Evolutionary conservation across 192 early-diverging fungal genomes (phyloP), one percentile per base, ranked within the genome.

Genomic region (Pilobolus umbonatus): DNA sequence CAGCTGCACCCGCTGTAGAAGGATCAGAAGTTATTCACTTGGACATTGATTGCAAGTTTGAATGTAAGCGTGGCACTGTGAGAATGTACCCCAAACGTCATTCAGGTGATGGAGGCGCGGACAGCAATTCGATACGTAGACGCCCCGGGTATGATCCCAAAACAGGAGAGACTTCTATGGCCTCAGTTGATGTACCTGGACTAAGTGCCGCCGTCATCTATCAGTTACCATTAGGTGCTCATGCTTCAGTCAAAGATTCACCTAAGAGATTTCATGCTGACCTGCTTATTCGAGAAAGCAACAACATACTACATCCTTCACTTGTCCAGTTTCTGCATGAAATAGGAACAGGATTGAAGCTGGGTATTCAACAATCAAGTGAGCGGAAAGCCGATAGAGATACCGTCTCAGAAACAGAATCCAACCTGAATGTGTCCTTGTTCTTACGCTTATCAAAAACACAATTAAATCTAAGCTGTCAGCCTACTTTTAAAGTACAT

Each of bases 401-500:
- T 39, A 11, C 64, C 17, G 7, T 31, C 34, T 17, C 76, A 14
- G 55, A 46, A 17, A 38, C 46, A 2, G 39, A 52, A 26, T 21
- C 60, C 19, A 77, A 42, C 54, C 65, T 82, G 21, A 69, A 71
- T 14, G 42, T 72, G 47, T 79, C 85, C 0, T 70, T 82, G 42
- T 69, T 83, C 46, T 65, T 90, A 6, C 73, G 72, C 29, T 53
- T 91, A 1, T 85, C 80, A 5, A 72, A 78, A 53, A 90, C 86
- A 8, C 85, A 75, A 57, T 65, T 91, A 35, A 81, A 80, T 26
- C 73, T 91, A 21, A 89, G 81, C 39, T 88, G 86, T 42, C 80
- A 88, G 38, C 89, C 89, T 14, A 71, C 72, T 51, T 85, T 83
- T 21, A 91, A 91, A 57, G 89, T 91, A 25, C 72, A 75, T 40